Conservation (phyloP, 495 filamentous ascomycete species). For the Hypoxylon lienhwacheense region DNA sequence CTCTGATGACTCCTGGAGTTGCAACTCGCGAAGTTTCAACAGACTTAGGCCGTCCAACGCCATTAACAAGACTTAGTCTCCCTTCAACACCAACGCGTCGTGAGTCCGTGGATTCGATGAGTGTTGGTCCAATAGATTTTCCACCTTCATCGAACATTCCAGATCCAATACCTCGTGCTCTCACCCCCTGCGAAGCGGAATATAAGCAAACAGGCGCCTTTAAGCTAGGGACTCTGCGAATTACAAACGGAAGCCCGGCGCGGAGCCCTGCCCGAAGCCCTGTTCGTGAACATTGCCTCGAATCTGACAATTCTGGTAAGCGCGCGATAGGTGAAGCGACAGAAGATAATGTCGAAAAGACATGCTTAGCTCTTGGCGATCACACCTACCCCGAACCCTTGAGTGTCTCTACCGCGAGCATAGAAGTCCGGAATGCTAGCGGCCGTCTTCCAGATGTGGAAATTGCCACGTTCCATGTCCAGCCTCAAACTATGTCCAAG, state of each 20-base stretch:
- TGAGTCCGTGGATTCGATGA: slow-evolving; percentile 44
- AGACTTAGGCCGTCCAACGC: slow-evolving; percentile 27
- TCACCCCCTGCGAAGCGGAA: slow-evolving; percentile 51
- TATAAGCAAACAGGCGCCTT: slow-evolving; percentile 60
- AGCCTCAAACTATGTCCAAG: neutral
- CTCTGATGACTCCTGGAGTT: slow-evolving; percentile 51
- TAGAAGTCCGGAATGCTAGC: slow-evolving; percentile 16
- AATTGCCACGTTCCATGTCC: slow-evolving; percentile 21
- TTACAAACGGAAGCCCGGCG: slow-evolving; percentile 58
- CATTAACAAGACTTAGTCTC: slow-evolving; percentile 41
- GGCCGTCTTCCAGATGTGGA: slow-evolving; percentile 38
- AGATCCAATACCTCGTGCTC: slow-evolving; percentile 41
- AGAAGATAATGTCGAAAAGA: slow-evolving; percentile 4
- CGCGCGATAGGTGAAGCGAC: neutral
- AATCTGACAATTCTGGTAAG: neutral
- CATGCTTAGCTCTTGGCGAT: neutral
- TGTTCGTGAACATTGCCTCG: slow-evolving; percentile 5
- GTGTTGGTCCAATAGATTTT: slow-evolving; percentile 39
- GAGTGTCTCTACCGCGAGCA: neutral
- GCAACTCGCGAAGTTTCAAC: slow-evolving; percentile 44
- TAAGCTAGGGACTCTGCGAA: slow-evolving; percentile 60
- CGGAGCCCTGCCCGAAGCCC: slow-evolving; percentile 36
- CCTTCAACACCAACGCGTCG: slow-evolving; percentile 42
- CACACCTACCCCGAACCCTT: neutral
- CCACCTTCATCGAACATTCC: slow-evolving; percentile 28